phyloP scores from a whole-genome alignment of 2,329 filamentous ascomycete genomes.

The Passalora sequoiae region DNA sequence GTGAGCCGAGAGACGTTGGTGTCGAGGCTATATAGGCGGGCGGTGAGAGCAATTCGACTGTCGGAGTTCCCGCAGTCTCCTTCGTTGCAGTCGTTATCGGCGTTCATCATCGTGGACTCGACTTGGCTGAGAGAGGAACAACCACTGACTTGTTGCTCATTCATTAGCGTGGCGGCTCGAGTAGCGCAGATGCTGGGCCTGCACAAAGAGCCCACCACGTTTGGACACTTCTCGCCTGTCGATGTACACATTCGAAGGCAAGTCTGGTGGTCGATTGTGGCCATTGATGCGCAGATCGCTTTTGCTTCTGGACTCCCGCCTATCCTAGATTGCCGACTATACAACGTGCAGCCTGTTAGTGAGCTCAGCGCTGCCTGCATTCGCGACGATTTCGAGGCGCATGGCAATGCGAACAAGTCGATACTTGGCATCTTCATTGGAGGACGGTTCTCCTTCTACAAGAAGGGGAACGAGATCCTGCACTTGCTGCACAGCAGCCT shows the following conservation, averaged over 20 bases:
- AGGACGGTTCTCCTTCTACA: constrained; percentile 21
- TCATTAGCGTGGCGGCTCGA: constrained; percentile 44
- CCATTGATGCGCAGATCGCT: constrained; percentile 47
- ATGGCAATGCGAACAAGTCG: constrained; percentile 21
- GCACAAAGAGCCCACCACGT: constrained; percentile 46
- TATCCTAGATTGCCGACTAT: constrained; percentile 42
- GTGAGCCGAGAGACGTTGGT: constrained; percentile 19
- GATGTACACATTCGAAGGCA: constrained; percentile 44
- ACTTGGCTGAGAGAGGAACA: constrained; percentile 45
- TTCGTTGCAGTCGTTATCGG: constrained; percentile 42
- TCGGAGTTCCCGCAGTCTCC: constrained; percentile 41
- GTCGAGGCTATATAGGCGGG: constrained; percentile 19
- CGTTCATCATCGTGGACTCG: constrained; percentile 38
- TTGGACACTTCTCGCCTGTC: constrained; percentile 39
- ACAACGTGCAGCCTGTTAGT: constrained; percentile 43
- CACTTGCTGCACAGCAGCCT: constrained; percentile 20
- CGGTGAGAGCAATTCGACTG: constrained; percentile 21
- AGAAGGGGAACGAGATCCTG: constrained; percentile 19
- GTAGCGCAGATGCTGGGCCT: constrained; percentile 46
- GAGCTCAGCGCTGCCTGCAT: constrained; percentile 32
- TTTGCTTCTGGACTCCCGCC: constrained; percentile 47
- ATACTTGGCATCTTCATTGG: constrained; percentile 23
- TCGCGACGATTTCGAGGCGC: constrained; percentile 38
- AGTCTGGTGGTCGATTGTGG: constrained; percentile 48
- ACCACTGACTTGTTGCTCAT: constrained; percentile 45